A percentile compares a stretch with the other conserved stretches of the same genome.
phyloP scores from a whole-genome alignment of 148 eudicot species.

The Pharnaceum exiguum region DNA sequence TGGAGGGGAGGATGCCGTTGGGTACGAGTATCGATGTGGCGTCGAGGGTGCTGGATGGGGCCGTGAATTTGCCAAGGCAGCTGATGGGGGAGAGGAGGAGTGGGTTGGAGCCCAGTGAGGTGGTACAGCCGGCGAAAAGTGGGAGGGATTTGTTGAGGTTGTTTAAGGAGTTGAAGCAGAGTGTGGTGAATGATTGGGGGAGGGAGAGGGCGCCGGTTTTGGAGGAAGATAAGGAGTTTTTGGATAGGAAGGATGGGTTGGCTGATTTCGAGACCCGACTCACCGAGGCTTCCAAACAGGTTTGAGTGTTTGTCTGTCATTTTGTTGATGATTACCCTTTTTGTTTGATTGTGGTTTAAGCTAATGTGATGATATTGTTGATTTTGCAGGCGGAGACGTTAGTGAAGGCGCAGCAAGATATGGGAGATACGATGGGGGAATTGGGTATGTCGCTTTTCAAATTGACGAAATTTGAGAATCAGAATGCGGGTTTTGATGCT shows the following conservation, averaged over 20 bases:
- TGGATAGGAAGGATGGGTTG: constrained; percentile 77
- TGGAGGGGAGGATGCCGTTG: constrained; percentile 77
- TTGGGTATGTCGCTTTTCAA: constrained; percentile 81
- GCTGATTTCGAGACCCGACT: constrained; percentile 61
- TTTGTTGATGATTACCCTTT: neutral
- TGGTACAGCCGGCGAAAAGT: constrained; percentile 79
- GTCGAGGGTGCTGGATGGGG: constrained; percentile 84
- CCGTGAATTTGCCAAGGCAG: constrained; percentile 71
- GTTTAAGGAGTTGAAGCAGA: constrained; percentile 83
- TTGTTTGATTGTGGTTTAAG: neutral
- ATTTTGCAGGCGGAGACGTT: constrained; percentile 70
- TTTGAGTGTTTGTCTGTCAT: no score
- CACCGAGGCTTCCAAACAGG: constrained; percentile 77
- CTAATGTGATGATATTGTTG: neutral
- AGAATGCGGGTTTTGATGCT: constrained; percentile 47
- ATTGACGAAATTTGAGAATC: constrained; percentile 83
- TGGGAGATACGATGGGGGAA: constrained; percentile 91
- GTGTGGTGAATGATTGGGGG: constrained; percentile 81
- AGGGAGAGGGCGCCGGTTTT: constrained; percentile 45
- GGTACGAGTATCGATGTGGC: constrained; percentile 63
- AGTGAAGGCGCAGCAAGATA: constrained; percentile 81
- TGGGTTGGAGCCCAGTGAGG: constrained; percentile 55
- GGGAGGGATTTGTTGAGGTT: constrained; percentile 85
- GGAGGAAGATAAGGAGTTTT: constrained; percentile 79
- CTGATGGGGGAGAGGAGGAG: constrained; percentile 60